Evolutionary conservation across 2,329 filamentous ascomycete genomes (phyloP).

Genomic region (Teratosphaeria zuluensis): DNA sequence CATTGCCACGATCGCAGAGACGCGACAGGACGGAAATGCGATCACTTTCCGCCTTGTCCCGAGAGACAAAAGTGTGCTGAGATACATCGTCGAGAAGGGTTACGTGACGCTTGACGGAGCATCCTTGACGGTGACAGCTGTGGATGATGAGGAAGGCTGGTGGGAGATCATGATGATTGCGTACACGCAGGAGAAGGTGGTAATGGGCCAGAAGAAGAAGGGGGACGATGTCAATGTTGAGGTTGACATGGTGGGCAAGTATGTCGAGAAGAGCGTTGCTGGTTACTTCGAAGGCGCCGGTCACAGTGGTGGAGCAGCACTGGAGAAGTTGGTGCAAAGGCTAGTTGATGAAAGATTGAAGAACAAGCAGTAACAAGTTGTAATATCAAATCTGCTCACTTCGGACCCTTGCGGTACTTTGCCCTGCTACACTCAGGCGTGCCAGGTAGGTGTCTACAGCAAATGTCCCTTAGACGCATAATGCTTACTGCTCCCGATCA

Average conservation of each 20-base stretch:
- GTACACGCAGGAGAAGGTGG: constrained; percentile 89
- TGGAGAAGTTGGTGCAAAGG: constrained; percentile 49
- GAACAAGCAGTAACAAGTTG: constrained; percentile 5
- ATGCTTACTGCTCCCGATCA: too few species aligned
- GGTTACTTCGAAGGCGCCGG: constrained; percentile 60
- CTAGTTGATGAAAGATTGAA: constrained; percentile 63
- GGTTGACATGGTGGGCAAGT: constrained; percentile 81
- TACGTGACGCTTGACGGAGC: constrained; percentile 92
- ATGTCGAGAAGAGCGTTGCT: constrained; percentile 79
- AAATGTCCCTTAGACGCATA: too few species aligned
- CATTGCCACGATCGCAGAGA: constrained; percentile 62
- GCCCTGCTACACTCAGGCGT: too few species aligned
- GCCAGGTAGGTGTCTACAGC: too few species aligned
- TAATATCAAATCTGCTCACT: neutral
- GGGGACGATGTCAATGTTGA: constrained; percentile 85
- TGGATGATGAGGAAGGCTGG: constrained; percentile 77
- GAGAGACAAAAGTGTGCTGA: constrained; percentile 56
- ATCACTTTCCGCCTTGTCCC: constrained; percentile 77
- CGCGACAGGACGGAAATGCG: constrained; percentile 78
- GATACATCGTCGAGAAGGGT: constrained; percentile 92
- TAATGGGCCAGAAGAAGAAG: constrained; percentile 65
- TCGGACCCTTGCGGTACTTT: too few species aligned
- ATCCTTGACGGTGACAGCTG: constrained; percentile 81
- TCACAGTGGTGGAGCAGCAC: constrained; percentile 39
- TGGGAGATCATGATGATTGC: constrained; percentile 95